Percentiles rank a stretch among this genome's conserved stretches.
These are phyloP conservation scores for Colletotrichum orbiculare DNA, from an alignment of 2,329 filamentous ascomycete genomes.

Conservation along the genomic window DNA sequence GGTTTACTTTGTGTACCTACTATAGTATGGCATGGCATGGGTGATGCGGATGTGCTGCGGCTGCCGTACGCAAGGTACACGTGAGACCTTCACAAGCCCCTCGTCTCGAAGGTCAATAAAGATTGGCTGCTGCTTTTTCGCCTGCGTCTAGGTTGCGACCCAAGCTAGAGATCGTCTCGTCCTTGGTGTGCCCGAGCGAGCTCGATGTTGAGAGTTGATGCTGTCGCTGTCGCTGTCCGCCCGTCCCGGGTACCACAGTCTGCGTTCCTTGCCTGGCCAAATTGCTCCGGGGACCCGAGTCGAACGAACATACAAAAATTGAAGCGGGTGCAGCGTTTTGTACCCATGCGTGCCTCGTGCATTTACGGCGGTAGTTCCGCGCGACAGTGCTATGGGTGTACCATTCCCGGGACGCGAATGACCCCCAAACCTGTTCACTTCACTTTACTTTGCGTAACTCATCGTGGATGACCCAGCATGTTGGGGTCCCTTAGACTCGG, in stretches of 20 bases:
- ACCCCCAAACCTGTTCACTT: constrained; percentile 1
- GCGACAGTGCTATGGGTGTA: not conserved
- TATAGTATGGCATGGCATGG: not conserved
- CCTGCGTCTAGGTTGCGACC: constrained; percentile 34
- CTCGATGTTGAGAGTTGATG: constrained; percentile 8
- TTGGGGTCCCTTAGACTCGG: not conserved
- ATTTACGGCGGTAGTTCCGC: constrained; percentile 16
- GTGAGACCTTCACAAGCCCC: constrained; percentile 34
- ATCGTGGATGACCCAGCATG: not conserved
- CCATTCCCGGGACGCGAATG: not conserved
- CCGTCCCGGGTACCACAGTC: constrained; percentile 12
- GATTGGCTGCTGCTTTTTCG: constrained; percentile 30
- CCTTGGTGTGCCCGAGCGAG: constrained; percentile 34
- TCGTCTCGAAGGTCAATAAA: constrained; percentile 26
- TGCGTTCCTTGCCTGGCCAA: constrained; percentile 4
- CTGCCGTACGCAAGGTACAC: constrained; percentile 32
- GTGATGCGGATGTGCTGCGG: constrained; percentile 11
- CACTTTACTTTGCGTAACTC: constrained; percentile 7
- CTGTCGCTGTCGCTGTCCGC: constrained; percentile 13
- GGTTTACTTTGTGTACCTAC: too few species aligned
- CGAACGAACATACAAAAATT: constrained; percentile 1
- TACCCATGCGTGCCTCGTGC: constrained; percentile 22
- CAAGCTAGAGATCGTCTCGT: constrained; percentile 33
- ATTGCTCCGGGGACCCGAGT: not conserved
- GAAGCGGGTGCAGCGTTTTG: constrained; percentile 20